Percentiles rank a stretch among this genome's conserved stretches.
phyloP scores from a whole-genome alignment of 306 rosid genomes.

The Hylodesmum podocarpum region DNA sequence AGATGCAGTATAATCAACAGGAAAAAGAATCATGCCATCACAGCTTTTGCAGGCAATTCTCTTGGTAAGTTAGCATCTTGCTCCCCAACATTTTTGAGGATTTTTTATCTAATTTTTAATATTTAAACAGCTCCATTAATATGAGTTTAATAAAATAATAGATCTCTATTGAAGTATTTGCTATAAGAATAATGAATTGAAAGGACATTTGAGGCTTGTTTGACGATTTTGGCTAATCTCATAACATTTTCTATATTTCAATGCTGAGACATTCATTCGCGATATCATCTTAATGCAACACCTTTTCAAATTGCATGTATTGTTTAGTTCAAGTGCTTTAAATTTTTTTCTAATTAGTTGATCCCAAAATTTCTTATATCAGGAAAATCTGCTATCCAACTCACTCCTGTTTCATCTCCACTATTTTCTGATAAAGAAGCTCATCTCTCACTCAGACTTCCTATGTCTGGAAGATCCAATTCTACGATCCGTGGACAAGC shows the following conservation, averaged over 20 bases:
- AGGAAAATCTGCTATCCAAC: slow-evolving; percentile 42
- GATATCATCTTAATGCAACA: background rate
- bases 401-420: slow-evolving; percentile 40
- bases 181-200: slow-evolving; percentile 1
- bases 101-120: slow-evolving; percentile 3
- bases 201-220: background rate
- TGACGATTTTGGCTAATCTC: background rate
- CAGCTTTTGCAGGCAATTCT: slow-evolving; percentile 26
- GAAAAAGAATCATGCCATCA: slow-evolving; percentile 11
- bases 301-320: background rate
- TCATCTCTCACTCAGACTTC: slow-evolving; percentile 24
- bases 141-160: background rate
- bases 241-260: slow-evolving; percentile 5
- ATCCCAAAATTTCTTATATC: slow-evolving; percentile 10
- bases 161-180: background rate
- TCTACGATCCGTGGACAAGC: slow-evolving; percentile 47
- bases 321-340: background rate
- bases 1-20: background rate
- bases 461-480: slow-evolving; percentile 25
- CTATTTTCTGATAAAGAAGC: slow-evolving; percentile 35
- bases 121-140: background rate
- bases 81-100: background rate
- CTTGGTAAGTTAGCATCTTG: slow-evolving; percentile 26
- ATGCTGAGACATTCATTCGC: background rate
- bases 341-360: background rate